Conservation (phyloP, 257 asterid species). For the Jaltomata sinuosa region DNA sequence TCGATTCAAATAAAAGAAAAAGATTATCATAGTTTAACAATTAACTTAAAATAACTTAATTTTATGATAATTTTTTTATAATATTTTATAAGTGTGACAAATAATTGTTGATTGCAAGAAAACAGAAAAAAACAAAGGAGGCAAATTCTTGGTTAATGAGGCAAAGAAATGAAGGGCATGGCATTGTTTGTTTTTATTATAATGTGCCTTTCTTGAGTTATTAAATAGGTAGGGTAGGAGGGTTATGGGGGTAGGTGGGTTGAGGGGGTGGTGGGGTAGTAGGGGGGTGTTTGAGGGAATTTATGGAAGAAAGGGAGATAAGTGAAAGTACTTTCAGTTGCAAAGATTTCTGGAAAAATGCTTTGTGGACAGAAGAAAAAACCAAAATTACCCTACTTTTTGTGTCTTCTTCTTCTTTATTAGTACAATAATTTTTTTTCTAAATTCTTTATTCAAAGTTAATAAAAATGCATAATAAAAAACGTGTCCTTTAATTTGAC, state of each 20-base stretch:
- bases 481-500: too few species aligned
- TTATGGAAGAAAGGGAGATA: constrained; percentile 44
- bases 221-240: not conserved
- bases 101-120: not conserved
- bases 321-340: constrained; percentile 44
- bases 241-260: not conserved
- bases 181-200: constrained; percentile 15
- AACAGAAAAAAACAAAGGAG: not conserved
- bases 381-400: constrained; percentile 23
- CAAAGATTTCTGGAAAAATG: constrained; percentile 42
- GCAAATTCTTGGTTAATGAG: constrained; percentile 11
- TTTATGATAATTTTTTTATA: not conserved
- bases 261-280: not conserved
- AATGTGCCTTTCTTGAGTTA: constrained; percentile 14
- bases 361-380: constrained; percentile 14
- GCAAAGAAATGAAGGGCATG: constrained; percentile 22
- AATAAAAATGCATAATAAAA: too few species aligned
- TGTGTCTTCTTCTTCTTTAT: constrained; percentile 15
- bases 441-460: not conserved
- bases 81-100: not conserved
- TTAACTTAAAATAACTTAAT: not conserved
- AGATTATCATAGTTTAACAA: not conserved
- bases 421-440: not conserved
- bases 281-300: constrained; percentile 12
- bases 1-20: not conserved